phyloP scores from a whole-genome alignment of 345 rosid genomes.

The Iberis pinnata region DNA sequence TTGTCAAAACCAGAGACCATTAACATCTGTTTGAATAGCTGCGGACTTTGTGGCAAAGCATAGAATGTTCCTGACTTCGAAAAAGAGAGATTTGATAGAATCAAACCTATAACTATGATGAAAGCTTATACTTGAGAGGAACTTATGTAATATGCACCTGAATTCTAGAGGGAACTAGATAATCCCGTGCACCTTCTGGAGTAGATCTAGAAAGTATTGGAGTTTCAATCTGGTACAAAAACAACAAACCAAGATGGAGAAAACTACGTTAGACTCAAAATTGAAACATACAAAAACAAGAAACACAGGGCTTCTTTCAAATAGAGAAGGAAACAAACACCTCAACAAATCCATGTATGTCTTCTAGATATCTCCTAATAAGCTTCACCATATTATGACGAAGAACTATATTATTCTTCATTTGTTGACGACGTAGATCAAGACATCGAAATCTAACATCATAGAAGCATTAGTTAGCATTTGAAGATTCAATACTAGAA shows the following conservation, averaged over 20 bases:
- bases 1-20: constrained; percentile 97
- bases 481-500: not conserved
- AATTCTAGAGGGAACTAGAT: constrained; percentile 92
- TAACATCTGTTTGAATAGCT: constrained; percentile 90
- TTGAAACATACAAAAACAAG: not conserved
- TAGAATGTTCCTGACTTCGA: constrained; percentile 98
- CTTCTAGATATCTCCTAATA: constrained; percentile 79
- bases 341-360: constrained; percentile 82
- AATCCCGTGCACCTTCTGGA: constrained; percentile 97
- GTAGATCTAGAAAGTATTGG: constrained; percentile 94
- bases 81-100: constrained; percentile 41
- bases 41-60: constrained; percentile 98
- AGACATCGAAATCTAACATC: constrained; percentile 71
- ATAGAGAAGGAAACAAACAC: constrained; percentile 32
- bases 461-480: constrained; percentile 9
- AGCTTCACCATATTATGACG: constrained; percentile 88
- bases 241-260: constrained; percentile 44
- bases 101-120: constrained; percentile 30
- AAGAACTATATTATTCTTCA: constrained; percentile 64
- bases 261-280: not conserved
- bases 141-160: constrained; percentile 47
- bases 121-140: constrained; percentile 15
- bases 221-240: constrained; percentile 86
- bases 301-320: not conserved
- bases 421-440: constrained; percentile 88